phyloP scores from a whole-genome alignment of 78 protist species.

The Emiliania huxleyi region DNA sequence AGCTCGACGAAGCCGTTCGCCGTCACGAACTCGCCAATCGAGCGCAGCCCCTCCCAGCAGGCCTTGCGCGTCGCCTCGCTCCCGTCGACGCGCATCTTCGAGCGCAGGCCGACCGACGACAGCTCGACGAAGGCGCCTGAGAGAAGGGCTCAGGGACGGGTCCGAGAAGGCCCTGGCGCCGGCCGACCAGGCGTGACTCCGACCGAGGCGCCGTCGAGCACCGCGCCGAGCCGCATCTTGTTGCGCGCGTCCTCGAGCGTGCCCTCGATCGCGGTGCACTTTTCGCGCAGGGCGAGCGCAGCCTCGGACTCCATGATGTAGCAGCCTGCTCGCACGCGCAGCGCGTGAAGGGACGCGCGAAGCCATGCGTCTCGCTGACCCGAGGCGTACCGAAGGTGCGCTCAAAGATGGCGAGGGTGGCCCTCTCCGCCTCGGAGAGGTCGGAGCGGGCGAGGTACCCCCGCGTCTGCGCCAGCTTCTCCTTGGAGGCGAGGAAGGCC shows the following conservation, averaged over 20 bases:
- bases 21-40: constrained; percentile 30
- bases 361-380: no score
- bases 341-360: no score
- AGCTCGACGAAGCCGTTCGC: constrained; percentile 21
- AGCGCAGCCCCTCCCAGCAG: constrained; percentile 48
- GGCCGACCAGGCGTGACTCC: no score
- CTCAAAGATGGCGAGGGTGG: constrained; percentile 14
- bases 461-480: background rate
- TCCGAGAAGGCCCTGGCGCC: no score
- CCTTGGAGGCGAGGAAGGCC: constrained; percentile 22
- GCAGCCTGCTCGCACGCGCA: no score
- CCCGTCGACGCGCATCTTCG: constrained; percentile 20
- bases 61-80: constrained; percentile 33
- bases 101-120: constrained; percentile 37
- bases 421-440: background rate
- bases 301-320: constrained; percentile 49
- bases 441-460: background rate
- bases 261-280: constrained; percentile 7
- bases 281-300: background rate
- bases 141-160: no score
- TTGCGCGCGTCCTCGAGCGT: constrained; percentile 37
- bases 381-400: constrained; percentile 43
- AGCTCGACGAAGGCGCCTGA: constrained; percentile 17
- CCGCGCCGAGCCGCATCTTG: constrained; percentile 35
- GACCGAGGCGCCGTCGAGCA: background rate